phyloP scores from a whole-genome alignment of 441 rosid species.

The Biscutella auriculata region DNA sequence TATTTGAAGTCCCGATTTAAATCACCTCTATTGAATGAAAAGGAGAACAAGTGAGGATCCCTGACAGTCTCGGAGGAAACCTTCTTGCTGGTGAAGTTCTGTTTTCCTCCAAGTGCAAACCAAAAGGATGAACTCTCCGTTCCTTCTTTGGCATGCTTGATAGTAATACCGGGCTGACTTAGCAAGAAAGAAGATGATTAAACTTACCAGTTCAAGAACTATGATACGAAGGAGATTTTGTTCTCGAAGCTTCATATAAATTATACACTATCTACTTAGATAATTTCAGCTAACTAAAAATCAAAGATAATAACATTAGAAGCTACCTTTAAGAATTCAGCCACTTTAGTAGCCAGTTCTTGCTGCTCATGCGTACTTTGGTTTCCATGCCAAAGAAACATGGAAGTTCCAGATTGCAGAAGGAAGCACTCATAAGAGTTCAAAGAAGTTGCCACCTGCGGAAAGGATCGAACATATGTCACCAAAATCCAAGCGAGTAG shows the following conservation, averaged over 20 bases:
- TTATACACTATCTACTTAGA: neutral
- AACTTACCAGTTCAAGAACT: neutral
- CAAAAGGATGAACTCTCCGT: constrained; percentile 95
- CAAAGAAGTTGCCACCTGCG: constrained; percentile 79
- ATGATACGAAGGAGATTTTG: neutral
- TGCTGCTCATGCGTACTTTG: constrained; percentile 89
- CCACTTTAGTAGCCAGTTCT: constrained; percentile 67
- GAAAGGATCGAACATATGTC: constrained; percentile 9
- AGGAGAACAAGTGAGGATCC: constrained; percentile 82
- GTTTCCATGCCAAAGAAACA: constrained; percentile 91
- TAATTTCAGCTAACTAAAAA: neutral
- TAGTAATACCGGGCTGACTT: constrained; percentile 74
- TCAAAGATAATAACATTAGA: neutral
- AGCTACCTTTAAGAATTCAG: constrained; percentile 73
- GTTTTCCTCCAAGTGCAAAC: constrained; percentile 97
- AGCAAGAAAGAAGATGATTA: constrained; percentile 9
- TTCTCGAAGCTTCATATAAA: neutral
- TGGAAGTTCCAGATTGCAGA: constrained; percentile 91
- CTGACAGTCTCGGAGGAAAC: constrained; percentile 48
- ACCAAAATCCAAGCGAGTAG: neutral
- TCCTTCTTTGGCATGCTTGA: constrained; percentile 94
- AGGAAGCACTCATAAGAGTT: constrained; percentile 79
- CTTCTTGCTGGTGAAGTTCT: constrained; percentile 73
- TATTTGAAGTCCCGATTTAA: neutral
- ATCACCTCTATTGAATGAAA: constrained; percentile 63